A percentile compares a stretch with the other conserved stretches of the same genome.
Conservation (phyloP, 2,329 filamentous ascomycete genomes). For the Fonsecaea monophora region DNA sequence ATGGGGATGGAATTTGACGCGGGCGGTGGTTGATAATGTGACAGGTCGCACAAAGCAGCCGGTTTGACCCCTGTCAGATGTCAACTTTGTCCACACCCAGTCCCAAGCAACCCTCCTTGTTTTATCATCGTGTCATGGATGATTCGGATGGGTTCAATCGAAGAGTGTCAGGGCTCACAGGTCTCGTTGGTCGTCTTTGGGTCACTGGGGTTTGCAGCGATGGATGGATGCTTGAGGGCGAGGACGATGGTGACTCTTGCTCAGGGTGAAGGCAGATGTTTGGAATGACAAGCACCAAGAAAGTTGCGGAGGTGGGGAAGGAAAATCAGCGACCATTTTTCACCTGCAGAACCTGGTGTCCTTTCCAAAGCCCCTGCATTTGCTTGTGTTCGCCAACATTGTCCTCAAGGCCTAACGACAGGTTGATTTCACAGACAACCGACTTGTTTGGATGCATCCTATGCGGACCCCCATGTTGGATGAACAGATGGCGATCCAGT, state of each 20-base stretch:
- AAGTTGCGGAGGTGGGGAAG: not conserved
- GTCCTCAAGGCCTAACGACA: constrained; percentile 1
- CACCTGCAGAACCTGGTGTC: not conserved
- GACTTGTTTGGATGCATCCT: not conserved
- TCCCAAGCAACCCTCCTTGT: not conserved
- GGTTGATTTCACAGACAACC: not conserved
- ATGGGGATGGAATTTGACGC: constrained; percentile 34
- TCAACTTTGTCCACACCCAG: constrained; percentile 26
- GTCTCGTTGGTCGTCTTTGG: not conserved
- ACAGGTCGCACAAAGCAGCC: constrained; percentile 34
- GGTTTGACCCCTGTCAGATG: constrained; percentile 28
- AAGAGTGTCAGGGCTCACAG: not conserved
- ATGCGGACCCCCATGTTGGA: constrained; percentile 6
- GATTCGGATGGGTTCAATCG: not conserved
- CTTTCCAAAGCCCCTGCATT: not conserved
- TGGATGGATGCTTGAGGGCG: not conserved
- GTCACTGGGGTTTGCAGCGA: not conserved
- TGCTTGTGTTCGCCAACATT: not conserved
- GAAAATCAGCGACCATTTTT: not conserved
- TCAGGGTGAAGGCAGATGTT: too few species aligned
- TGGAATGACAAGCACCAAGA: not conserved
- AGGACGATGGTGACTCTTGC: not conserved
- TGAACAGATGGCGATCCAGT: constrained; percentile 20
- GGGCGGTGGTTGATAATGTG: constrained; percentile 30
- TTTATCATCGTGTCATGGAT: constrained; percentile 1